phyloP scores from a whole-genome alignment of 1,284 basidiomycete species.

The Stygiomarasmius scandens region DNA sequence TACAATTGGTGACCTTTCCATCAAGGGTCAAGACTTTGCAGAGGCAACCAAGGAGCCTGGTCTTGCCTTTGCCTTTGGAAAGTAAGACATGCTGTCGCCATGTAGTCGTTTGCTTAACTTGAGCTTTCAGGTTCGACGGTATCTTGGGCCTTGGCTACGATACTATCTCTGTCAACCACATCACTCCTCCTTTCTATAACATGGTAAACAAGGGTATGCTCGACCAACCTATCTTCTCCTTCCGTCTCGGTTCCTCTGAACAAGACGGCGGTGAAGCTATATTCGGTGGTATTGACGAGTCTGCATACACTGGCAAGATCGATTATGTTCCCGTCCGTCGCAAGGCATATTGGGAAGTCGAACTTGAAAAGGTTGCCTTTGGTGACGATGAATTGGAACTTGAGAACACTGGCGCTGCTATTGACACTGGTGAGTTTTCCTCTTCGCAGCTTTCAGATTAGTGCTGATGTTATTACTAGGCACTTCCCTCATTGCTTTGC shows the following conservation, averaged over 20 bases:
- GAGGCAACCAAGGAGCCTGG: conserved; percentile 98
- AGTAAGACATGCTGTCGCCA: conserved; percentile 60
- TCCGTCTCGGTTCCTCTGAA: conserved; percentile 90
- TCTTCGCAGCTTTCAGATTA: no score
- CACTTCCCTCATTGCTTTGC: conserved; percentile 89
- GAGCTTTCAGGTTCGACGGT: conserved; percentile 81
- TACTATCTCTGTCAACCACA: conserved; percentile 94
- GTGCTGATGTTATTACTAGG: conserved; percentile 42
- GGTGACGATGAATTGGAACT: conserved; percentile 86
- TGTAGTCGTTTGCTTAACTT: conserved; percentile 3
- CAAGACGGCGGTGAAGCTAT: conserved; percentile 90
- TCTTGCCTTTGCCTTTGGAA: conserved; percentile 95
- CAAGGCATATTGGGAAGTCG: conserved; percentile 99
- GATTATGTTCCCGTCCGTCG: conserved; percentile 91
- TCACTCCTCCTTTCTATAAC: conserved; percentile 94
- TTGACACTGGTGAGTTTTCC: conserved; percentile 80
- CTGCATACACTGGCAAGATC: conserved; percentile 83
- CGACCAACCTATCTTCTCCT: conserved; percentile 89
- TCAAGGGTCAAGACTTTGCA: conserved; percentile 88
- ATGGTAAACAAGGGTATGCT: conserved; percentile 88
- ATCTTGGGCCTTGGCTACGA: conserved; percentile 96
- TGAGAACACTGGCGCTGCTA: conserved; percentile 92
- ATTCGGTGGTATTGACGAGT: conserved; percentile 90
- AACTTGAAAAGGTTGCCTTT: conserved; percentile 84
- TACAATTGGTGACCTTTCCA: conserved; percentile 81